phyloP scores from a whole-genome alignment of 345 rosid genomes.

The Citrus australasica region DNA sequence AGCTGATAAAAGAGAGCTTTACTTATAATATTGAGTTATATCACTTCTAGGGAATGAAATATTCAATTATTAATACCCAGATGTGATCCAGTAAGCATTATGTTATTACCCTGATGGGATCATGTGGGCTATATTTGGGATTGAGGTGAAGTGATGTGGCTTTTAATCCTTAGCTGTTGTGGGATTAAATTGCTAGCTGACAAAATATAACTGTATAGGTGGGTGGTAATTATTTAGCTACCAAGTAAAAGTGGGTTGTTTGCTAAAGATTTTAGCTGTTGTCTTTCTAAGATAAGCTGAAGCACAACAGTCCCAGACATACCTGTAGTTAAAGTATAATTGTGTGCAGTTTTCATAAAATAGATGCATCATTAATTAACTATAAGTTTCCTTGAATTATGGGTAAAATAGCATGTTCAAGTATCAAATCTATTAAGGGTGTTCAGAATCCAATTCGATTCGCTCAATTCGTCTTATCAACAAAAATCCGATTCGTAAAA shows the following conservation, averaged over 20 bases:
- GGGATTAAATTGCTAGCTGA: neutral
- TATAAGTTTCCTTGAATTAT: neutral
- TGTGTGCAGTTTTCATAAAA: neutral
- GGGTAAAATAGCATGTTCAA: neutral
- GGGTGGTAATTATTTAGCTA: neutral
- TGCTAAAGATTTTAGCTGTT: neutral
- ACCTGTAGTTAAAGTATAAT: neutral
- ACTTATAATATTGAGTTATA: neutral
- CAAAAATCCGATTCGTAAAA: too few species aligned
- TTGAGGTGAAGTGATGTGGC: neutral
- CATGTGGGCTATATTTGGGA: neutral
- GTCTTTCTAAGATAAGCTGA: neutral
- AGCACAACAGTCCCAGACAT: neutral
- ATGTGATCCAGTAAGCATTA: neutral
- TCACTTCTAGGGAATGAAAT: neutral
- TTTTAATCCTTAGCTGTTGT: neutral
- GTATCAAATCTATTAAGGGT: neutral
- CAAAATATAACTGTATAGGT: neutral
- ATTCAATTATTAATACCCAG: neutral
- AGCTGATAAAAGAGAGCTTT: neutral
- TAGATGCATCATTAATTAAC: neutral
- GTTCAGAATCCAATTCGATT: too few species aligned
- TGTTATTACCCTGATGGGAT: neutral
- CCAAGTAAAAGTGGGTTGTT: neutral
- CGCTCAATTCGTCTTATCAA: too few species aligned